Percentiles rank a stretch among this genome's conserved stretches.
These are phyloP conservation scores for Chloranthus sessilifolius DNA, from an alignment of 164 flowering plant species.

Conservation along the genomic window DNA sequence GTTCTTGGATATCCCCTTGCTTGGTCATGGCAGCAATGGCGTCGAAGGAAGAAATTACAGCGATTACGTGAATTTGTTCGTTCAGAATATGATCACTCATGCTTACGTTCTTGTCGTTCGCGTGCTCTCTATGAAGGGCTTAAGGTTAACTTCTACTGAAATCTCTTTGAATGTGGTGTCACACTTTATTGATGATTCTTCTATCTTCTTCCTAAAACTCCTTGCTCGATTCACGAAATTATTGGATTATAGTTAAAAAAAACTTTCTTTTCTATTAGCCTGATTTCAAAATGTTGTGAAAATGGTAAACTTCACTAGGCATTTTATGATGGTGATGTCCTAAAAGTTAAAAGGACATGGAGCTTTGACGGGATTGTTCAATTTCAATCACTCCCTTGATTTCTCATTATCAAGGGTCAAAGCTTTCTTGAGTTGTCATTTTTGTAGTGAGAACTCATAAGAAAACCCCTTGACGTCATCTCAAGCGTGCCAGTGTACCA, in stretches of 20 bases:
- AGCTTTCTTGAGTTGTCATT: too few relatives aligned
- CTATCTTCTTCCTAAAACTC: not conserved
- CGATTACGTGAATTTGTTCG: constrained; percentile 88
- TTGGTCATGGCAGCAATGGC: constrained; percentile 90
- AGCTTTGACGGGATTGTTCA: too few relatives aligned
- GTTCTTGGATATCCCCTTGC: constrained; percentile 81
- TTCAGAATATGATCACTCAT: constrained; percentile 96
- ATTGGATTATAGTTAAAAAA: not conserved
- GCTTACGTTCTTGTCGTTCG: constrained; percentile 94
- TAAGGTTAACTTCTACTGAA: constrained; percentile 47
- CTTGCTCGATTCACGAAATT: not conserved
- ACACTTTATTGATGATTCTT: not conserved
- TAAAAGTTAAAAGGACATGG: too few relatives aligned
- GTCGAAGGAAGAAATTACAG: constrained; percentile 72
- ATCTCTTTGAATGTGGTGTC: not conserved
- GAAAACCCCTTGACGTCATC: too few relatives aligned
- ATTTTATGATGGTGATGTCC: too few relatives aligned
- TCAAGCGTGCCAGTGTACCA: too few relatives aligned
- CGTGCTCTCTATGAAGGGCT: constrained; percentile 99
- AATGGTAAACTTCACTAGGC: too few relatives aligned
- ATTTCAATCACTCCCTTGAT: too few relatives aligned
- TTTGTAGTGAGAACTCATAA: too few relatives aligned
- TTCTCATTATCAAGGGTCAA: too few relatives aligned
- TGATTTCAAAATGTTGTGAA: too few relatives aligned
- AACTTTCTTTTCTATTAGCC: too few relatives aligned